phyloP scores from a whole-genome alignment of 495 filamentous ascomycete species.

The Bathelium albidoporum region DNA sequence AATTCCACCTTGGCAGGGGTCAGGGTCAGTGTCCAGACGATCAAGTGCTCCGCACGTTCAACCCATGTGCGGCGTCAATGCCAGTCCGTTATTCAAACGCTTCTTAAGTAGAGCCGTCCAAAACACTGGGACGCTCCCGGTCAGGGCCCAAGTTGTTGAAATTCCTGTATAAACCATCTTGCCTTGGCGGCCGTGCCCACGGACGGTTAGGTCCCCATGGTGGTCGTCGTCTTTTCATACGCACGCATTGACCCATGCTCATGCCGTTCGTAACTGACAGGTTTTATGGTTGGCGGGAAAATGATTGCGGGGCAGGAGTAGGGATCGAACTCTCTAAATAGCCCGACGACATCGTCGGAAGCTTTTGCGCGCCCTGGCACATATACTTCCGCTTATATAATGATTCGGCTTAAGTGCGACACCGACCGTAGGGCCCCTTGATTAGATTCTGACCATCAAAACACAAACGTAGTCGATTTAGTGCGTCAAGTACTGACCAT shows the following conservation, averaged over 20 bases:
- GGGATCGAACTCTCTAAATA: too few species aligned
- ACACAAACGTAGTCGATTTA: too few species aligned
- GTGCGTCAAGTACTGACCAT: too few species aligned
- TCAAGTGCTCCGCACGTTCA: background rate
- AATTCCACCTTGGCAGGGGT: slow-evolving; percentile 35
- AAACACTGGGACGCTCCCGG: background rate
- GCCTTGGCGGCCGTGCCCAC: background rate
- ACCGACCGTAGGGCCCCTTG: too few species aligned
- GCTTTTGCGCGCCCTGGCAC: too few species aligned
- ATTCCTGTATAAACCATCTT: background rate
- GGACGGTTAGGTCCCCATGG: background rate
- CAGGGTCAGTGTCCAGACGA: background rate
- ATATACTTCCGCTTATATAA: too few species aligned
- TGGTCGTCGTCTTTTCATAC: background rate
- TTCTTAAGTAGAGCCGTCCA: background rate
- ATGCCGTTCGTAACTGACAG: background rate
- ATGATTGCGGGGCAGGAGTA: background rate
- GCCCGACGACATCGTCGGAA: too few species aligned
- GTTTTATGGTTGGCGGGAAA: background rate
- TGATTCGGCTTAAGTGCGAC: too few species aligned
- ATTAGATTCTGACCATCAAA: too few species aligned
- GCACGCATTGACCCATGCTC: background rate
- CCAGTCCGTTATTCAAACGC: slow-evolving; percentile 11
- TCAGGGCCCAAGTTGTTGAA: background rate
- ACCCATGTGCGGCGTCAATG: slow-evolving; percentile 8